Evolutionary conservation across 2,329 filamentous ascomycete genomes (phyloP), one percentile per base, ranked within the genome.

Genomic region (Aureobasidium sp.): DNA sequence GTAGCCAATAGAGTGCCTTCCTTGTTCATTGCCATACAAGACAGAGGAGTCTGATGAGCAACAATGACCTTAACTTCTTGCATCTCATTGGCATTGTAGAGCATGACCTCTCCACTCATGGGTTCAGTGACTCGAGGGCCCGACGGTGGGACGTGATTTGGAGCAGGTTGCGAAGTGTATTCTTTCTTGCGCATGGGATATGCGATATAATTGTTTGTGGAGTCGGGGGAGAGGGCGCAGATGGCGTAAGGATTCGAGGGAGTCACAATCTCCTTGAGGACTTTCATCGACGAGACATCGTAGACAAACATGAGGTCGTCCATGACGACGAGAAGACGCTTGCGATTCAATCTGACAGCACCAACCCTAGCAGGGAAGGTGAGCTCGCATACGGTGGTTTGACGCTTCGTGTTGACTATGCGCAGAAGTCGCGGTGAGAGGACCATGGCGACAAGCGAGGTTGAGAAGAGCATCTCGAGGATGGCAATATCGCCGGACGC

Each of bases 401-500:
- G 82, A 66, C 85, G 80, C 84, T 96, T 97, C 39, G 94, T 99
- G 75, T 99, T 99, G 71, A 96, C 92, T 71, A 99, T 97, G 68
- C 96, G 90, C 61, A 99, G 81, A 64, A 96, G 89, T 62, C 94
- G 84, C 5, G 94, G 94, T 23, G 94, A 97, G 46, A 96, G 81
- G 66, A 97, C 92, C 61, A 97, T 82, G 59, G 94, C 94, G 62
- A 99, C 93, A 39, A 99, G 84, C 2, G 94, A 97, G 36, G 94
- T 97, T 36, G 93, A 97, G 77, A 99, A 99, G 67, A 99, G 86
- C 92, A 97, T 97, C 79, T 99, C 94, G 70, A 97, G 88, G 67
- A 97, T 91, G 51, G 91, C 89, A 61, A 99, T 93, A 75, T 97
- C 96, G 64, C 90, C 91, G 26, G 51, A 50, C 15, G 64, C 61